These are phyloP conservation scores for Mortierella sp. DNA, from an alignment of 371 early-diverging fungal species.

Conservation along the genomic window DNA sequence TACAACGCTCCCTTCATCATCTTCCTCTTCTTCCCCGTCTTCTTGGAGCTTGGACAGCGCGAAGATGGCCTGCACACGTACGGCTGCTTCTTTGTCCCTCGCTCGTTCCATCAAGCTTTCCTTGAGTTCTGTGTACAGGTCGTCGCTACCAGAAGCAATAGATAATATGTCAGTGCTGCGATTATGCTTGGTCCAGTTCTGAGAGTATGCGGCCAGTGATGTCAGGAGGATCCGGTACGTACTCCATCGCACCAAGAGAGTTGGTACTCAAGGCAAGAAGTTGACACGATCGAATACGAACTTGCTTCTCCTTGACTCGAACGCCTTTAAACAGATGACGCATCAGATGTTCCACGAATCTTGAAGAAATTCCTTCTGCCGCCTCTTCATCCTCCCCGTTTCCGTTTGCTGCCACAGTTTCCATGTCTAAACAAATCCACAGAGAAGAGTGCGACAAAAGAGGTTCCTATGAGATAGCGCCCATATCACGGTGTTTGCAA, in stretches of 20 bases:
- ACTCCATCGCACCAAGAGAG: conserved; percentile 85
- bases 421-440: conserved; percentile 45
- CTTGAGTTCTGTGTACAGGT: conserved; percentile 76
- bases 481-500: no score
- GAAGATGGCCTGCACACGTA: conserved; percentile 84
- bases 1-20: conserved; percentile 70
- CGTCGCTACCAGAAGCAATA: conserved; percentile 65
- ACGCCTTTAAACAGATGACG: conserved; percentile 79
- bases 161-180: not conserved
- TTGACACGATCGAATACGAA: conserved; percentile 84
- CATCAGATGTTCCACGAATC: conserved; percentile 78
- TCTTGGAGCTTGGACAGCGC: conserved; percentile 84
- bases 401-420: conserved; percentile 15
- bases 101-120: conserved; percentile 74
- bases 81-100: conserved; percentile 83
- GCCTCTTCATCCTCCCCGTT: conserved; percentile 49
- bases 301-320: conserved; percentile 75
- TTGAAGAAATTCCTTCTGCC: conserved; percentile 71
- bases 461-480: conserved; percentile 24
- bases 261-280: conserved; percentile 81
- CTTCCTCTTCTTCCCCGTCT: conserved; percentile 59
- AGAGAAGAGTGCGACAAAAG: conserved; percentile 4
- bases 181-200: not conserved
- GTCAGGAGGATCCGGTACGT: conserved; percentile 14
- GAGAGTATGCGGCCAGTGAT: not conserved